A percentile compares a stretch with the other conserved stretches of the same genome.
Evolutionary conservation across 768 basidiomycete genomes (phyloP).

Genomic region (Tricholoma saponaceum): DNA sequence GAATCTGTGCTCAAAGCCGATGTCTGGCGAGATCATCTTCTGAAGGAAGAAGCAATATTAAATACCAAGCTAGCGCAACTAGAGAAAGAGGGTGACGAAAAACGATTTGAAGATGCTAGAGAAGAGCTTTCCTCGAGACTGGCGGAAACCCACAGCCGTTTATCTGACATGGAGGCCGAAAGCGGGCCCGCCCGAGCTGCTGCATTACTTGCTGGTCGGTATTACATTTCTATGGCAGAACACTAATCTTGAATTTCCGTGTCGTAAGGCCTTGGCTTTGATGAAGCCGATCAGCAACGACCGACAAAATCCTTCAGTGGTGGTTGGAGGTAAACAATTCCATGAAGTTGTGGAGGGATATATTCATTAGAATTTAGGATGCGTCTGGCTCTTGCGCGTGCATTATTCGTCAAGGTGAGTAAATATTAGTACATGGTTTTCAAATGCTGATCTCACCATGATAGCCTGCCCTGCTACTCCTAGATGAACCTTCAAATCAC

Average conservation of each 20-base stretch:
- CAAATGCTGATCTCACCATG: neutral
- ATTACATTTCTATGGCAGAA: neutral
- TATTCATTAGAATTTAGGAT: conserved; percentile 49
- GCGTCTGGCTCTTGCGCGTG: conserved; percentile 92
- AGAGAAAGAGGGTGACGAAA: conserved; percentile 73
- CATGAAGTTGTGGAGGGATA: neutral
- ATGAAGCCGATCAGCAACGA: conserved; percentile 78
- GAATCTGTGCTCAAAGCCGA: conserved; percentile 99
- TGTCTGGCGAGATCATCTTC: conserved; percentile 92
- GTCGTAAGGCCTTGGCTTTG: conserved; percentile 79
- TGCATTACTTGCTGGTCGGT: conserved; percentile 75
- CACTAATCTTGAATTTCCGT: neutral
- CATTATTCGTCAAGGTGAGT: conserved; percentile 88
- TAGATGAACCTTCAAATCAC: conserved; percentile 97
- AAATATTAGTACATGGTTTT: neutral
- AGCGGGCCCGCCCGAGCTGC: conserved; percentile 95
- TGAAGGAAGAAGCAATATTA: conserved; percentile 77
- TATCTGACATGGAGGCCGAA: conserved; percentile 98
- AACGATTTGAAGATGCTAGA: conserved; percentile 76
- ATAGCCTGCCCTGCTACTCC: conserved; percentile 68
- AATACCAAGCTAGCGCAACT: conserved; percentile 70
- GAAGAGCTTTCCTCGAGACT: conserved; percentile 81
- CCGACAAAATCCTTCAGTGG: conserved; percentile 88
- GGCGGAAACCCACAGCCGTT: conserved; percentile 82
- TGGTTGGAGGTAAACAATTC: conserved; percentile 75